Percentiles rank a stretch among this genome's conserved stretches.
Evolutionary conservation across 495 filamentous ascomycete species (phyloP).

Genomic region (Penicillium maclennaniae): DNA sequence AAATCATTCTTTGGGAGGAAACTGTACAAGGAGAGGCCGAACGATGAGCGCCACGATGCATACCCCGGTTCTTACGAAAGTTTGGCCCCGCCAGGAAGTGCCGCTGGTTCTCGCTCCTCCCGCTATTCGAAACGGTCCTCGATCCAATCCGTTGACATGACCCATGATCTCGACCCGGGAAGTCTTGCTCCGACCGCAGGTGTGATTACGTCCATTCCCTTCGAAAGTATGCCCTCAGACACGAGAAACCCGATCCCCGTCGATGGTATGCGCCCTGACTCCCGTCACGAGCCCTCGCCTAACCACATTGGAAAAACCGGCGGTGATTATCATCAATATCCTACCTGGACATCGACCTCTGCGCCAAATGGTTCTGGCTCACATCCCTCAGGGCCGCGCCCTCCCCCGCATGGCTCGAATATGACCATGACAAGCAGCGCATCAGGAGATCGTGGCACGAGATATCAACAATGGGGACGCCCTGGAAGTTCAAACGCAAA

Average conservation of each 20-base stretch:
- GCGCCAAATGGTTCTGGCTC: conserved; percentile 45
- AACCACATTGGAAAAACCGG: conserved; percentile 75
- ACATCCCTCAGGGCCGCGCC: conserved; percentile 64
- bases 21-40: conserved; percentile 67
- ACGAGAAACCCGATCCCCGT: conserved; percentile 66
- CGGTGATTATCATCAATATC: conserved; percentile 88
- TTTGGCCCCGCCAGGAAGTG: conserved; percentile 46
- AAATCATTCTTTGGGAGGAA: conserved; percentile 86
- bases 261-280: conserved; percentile 70
- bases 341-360: conserved; percentile 58
- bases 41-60: conserved; percentile 52
- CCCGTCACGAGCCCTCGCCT: conserved; percentile 68
- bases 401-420: conserved; percentile 61
- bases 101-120: conserved; percentile 68
- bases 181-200: conserved; percentile 75
- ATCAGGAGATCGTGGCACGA: conserved; percentile 62
- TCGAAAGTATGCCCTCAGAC: conserved; percentile 68
- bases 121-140: conserved; percentile 77
- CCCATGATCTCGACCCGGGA: conserved; percentile 42
- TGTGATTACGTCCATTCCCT: conserved; percentile 85
- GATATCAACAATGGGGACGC: conserved; percentile 71
- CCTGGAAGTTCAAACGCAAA: conserved; percentile 53
- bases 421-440: conserved; percentile 60
- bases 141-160: conserved; percentile 63
- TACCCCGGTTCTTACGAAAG: conserved; percentile 49